Evolutionary conservation across 2,329 filamentous ascomycete genomes (phyloP), one percentile per base, ranked within the genome.

Genomic region (Catunica adiposa): DNA sequence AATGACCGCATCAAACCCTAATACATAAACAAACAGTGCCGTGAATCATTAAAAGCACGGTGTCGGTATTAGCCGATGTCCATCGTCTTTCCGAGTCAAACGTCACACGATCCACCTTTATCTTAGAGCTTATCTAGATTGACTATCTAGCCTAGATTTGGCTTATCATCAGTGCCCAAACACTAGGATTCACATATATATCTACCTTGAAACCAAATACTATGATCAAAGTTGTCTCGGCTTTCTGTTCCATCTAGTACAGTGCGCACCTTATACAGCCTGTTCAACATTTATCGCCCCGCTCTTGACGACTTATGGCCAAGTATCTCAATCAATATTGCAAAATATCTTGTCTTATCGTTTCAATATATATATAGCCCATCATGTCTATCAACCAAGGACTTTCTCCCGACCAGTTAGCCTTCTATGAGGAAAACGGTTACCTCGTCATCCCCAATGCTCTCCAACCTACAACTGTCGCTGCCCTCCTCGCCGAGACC

Each of bases 361-460:
- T 37, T 7, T 25, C 38, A 40, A 37, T 17, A 47, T 26, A 20
- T 17, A 47, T 7, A n/a, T 31, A 52, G 22, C 17, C 14, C 31
- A 52, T 29, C 15, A 54, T 56, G 44, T 46, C 57, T 17, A 17
- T 46, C 11, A 17, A 56, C 15, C 34, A 51, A 46, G 84, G 83
- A 56, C 84, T 96, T 57, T 84, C 83, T 15, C 68, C 80, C 46
- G 73, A 78, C 31, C 89, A 96, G 65, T 71, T 92, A 50, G 66
- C 76, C 51, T 73, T 76, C 64, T 97, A 94, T 74, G 68, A 84
- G 62, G 73, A 78, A 53, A 86, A 97, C 71, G 92, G 92, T 70
- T 97, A 94, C 71, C 83, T 97, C 59, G 77, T 97, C 63, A 78
- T 98, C 63, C 86, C 86, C 1, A 70, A 84, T 64, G 89, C 86